Evolutionary conservation across 192 early-diverging fungal genomes (phyloP).

Genomic region (Coemansia sp.): DNA sequence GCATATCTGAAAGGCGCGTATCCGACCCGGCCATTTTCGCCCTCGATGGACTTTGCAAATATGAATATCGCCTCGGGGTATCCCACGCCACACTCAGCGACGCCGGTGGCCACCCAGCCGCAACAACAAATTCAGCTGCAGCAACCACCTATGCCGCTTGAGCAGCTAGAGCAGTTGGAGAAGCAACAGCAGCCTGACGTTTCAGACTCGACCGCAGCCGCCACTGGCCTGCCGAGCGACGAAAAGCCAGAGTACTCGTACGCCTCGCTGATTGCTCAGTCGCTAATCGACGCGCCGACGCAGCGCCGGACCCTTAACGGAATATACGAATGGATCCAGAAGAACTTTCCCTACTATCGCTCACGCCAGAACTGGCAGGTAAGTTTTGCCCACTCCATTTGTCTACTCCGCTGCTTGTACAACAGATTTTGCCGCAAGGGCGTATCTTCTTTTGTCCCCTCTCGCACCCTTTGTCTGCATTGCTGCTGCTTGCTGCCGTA

Average conservation of each 20-base stretch:
- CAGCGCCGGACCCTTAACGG: constrained; percentile 78
- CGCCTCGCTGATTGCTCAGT: constrained; percentile 80
- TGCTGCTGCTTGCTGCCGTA: not conserved
- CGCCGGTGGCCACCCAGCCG: constrained; percentile 28
- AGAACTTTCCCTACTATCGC: constrained; percentile 78
- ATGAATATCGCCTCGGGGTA: constrained; percentile 56
- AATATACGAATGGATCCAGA: constrained; percentile 85
- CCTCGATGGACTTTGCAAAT: constrained; percentile 52
- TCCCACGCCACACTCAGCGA: constrained; percentile 46
- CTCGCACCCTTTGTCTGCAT: constrained; percentile 12
- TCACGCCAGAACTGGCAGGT: constrained; percentile 65
- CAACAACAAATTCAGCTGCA: constrained; percentile 19
- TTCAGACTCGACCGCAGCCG: constrained; percentile 2
- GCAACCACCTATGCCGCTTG: constrained; percentile 17
- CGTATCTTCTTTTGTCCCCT: not conserved
- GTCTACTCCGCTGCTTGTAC: constrained; percentile 1
- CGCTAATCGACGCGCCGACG: constrained; percentile 67
- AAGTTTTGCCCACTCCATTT: constrained; percentile 17
- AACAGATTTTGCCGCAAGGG: constrained; percentile 2
- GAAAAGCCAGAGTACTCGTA: constrained; percentile 82
- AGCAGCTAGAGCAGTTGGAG: constrained; percentile 10
- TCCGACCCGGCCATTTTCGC: constrained; percentile 46
- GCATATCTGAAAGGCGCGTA: constrained; percentile 49
- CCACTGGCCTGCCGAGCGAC: constrained; percentile 21
- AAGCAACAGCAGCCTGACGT: constrained; percentile 9